phyloP scores from a whole-genome alignment of 225 moss, liverwort and hornwort species.

The Climacium dendroides region DNA sequence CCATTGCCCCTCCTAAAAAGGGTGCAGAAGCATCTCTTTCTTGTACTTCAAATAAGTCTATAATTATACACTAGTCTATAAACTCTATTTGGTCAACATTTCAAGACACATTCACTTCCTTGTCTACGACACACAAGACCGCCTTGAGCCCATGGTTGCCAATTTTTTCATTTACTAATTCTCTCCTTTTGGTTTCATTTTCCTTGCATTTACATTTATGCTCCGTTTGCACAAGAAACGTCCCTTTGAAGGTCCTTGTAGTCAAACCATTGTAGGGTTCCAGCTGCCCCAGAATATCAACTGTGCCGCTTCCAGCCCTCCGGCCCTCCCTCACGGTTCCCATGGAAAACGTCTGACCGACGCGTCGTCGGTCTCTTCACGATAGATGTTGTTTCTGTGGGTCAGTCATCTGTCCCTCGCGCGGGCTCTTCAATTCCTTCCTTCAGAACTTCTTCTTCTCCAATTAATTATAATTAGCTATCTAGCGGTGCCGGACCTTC shows the following conservation, averaged over 20 bases:
- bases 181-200: neutral
- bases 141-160: neutral
- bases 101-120: neutral
- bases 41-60: neutral
- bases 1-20: rapidly evolving
- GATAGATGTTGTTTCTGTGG: neutral
- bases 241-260: neutral
- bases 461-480: too few species aligned
- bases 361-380: neutral
- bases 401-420: neutral
- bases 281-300: neutral
- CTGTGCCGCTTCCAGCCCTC: neutral
- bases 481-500: too few species aligned
- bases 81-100: neutral
- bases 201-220: neutral
- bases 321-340: neutral
- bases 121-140: neutral
- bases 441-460: neutral
- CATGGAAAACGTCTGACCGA: neutral
- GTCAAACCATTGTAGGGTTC: neutral
- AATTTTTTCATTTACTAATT: neutral
- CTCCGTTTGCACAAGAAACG: neutral
- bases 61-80: neutral
- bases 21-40: neutral
- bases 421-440: too few species aligned